Evolutionary conservation across 371 early-diverging fungal species (phyloP).

Genomic region (Nematocida sp.): DNA sequence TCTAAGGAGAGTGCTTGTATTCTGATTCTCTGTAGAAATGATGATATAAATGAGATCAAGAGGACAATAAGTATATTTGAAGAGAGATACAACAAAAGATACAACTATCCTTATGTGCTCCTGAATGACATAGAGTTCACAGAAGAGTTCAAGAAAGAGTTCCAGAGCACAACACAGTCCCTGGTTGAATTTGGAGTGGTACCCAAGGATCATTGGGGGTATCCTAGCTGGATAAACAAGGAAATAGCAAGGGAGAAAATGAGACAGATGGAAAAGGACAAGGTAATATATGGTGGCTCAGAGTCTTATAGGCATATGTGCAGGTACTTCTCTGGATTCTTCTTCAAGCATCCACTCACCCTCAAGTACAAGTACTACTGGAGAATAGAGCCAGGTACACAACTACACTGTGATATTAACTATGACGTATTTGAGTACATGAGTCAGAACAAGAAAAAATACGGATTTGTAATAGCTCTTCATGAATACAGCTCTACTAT

Average conservation of each 20-base stretch:
- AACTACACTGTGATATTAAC: conserved; percentile 73
- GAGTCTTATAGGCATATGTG: conserved; percentile 86
- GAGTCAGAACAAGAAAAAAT: conserved; percentile 71
- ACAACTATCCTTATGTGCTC: conserved; percentile 75
- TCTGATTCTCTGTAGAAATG: conserved; percentile 67
- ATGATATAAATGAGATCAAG: conserved; percentile 69
- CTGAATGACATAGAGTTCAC: conserved; percentile 71
- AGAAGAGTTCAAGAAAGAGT: conserved; percentile 68
- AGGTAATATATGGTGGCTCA: conserved; percentile 73
- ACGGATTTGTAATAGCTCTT: conserved; percentile 72
- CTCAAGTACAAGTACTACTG: conserved; percentile 80
- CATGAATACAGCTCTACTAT: conserved; percentile 73
- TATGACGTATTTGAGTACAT: conserved; percentile 76
- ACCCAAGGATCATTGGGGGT: conserved; percentile 71
- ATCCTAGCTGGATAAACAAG: conserved; percentile 73
- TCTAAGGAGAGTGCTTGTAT: conserved; percentile 63
- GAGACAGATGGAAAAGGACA: conserved; percentile 67
- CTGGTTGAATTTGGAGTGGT: conserved; percentile 69
- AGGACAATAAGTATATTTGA: conserved; percentile 71
- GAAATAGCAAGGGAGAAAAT: conserved; percentile 67
- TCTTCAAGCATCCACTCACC: conserved; percentile 73
- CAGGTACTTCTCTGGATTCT: conserved; percentile 77
- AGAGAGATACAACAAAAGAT: conserved; percentile 72
- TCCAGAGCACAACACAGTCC: conserved; percentile 60
- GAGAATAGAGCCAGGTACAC: conserved; percentile 83